Evolutionary conservation across 495 filamentous ascomycete species (phyloP).

Genomic region (Trichoderma reesei): DNA sequence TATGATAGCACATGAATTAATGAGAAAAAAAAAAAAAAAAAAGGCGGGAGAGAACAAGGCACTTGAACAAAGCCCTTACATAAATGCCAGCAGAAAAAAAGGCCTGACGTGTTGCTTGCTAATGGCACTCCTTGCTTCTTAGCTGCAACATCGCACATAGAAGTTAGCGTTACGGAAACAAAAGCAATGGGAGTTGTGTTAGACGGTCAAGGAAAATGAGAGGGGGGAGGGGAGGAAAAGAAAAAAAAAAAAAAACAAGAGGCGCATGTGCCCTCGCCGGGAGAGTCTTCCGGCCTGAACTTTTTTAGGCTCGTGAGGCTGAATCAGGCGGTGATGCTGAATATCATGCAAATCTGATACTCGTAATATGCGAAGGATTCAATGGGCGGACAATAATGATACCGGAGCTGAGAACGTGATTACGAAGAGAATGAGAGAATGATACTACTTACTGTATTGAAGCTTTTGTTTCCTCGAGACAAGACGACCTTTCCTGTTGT

Average conservation of each 20-base stretch:
- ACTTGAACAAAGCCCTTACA: no score
- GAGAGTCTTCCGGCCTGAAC: neutral
- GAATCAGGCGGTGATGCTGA: slow-evolving; percentile 3
- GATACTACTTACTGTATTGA: no score
- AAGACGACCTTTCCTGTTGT: neutral
- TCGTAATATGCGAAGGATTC: neutral
- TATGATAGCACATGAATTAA: neutral
- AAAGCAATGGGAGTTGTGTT: neutral
- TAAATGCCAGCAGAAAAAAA: no score
- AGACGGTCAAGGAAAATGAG: no score
- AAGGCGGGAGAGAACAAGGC: no score
- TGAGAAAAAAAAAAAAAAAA: no score
- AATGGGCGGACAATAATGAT: neutral
- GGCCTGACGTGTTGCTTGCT: no score
- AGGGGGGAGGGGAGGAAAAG: neutral
- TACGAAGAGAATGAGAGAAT: no score
- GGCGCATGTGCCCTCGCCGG: neutral
- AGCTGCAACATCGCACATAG: no score
- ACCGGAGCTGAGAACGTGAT: no score
- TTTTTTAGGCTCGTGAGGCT: neutral
- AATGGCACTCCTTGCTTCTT: no score
- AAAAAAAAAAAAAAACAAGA: neutral
- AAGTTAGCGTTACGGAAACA: neutral
- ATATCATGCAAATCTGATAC: neutral
- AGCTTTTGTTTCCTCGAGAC: slow-evolving; percentile 4